Evolutionary conservation across 2,329 filamentous ascomycete species (phyloP), one percentile per base, ranked within the genome.

Genomic region (Neodidymelliopsis sp.): DNA sequence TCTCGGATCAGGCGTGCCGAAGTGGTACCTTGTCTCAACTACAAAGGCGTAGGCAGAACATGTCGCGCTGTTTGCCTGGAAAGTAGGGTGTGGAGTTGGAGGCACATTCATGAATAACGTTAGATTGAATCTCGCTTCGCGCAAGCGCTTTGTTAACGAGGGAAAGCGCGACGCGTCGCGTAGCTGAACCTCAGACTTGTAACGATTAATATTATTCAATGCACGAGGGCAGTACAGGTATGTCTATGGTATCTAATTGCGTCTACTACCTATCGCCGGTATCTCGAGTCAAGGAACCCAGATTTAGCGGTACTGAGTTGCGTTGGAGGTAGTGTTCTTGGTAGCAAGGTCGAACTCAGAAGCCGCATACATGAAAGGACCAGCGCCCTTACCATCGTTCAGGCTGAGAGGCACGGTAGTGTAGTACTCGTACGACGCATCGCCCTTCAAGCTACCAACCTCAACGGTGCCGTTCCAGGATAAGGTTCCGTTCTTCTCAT

Each of bases 401-500:
- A 69, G 42, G 6, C 51, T 59, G 9, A 69, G 47, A 8, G 66
- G 60, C 9, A 74, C 70, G 18, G 65, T 57, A 18, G 70, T 69
- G 53, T 75, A 75, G 56, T 75, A 75, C 70, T 80, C 74, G 55
- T 80, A 83, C 7, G 72, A 75, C 2, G 75, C 81, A 53, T 79
- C 72, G 9, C 76, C 75, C 54, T 72, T 76, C 53, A 84, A 57
- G 40, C 77, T 81, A 34, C 81, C 80, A 8, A 83, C 80, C 37
- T 72, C 65, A 0, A 83, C 81, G 0, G 81, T 83, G 1, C 78
- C 78, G 52, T 80, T 76, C 67, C 75, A 82, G 42, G 74, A 75
- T 35, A 82, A 57, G 0, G 79, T 80, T 0, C 77, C 77, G 55
- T 81, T 77, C 41, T 59, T 63, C 13, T 72, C 69, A 31, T 75